Percentiles rank a stretch among this genome's conserved stretches.
Conservation (phyloP, 2,329 filamentous ascomycete species). For the Lachnellula subtilissima region DNA sequence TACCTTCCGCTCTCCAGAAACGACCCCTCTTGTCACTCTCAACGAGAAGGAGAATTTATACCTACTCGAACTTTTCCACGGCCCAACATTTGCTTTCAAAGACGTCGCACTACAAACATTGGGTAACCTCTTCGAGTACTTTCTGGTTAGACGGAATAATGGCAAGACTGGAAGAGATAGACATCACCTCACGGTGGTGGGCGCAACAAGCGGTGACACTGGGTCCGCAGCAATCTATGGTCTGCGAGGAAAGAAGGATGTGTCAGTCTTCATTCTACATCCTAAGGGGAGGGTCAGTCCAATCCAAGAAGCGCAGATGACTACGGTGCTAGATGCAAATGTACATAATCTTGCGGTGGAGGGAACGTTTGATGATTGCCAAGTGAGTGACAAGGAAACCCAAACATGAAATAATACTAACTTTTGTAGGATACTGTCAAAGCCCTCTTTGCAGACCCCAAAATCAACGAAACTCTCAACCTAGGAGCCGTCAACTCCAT, state of each 20-base stretch:
- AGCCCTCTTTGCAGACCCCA: constrained; percentile 78
- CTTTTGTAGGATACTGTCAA: constrained; percentile 75
- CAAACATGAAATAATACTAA: constrained; percentile 8
- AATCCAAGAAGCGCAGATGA: constrained; percentile 97
- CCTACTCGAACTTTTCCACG: constrained; percentile 92
- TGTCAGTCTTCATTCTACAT: constrained; percentile 91
- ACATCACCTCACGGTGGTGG: constrained; percentile 81
- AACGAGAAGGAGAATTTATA: constrained; percentile 68
- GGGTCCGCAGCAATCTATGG: constrained; percentile 96
- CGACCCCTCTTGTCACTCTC: constrained; percentile 75
- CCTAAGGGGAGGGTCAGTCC: constrained; percentile 87
- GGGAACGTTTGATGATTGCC: constrained; percentile 94
- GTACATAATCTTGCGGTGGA: constrained; percentile 88
- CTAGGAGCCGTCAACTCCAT: constrained; percentile 95
- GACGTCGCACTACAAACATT: constrained; percentile 91
- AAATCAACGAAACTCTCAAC: constrained; percentile 76
- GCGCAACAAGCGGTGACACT: constrained; percentile 82
- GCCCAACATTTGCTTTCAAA: constrained; percentile 93
- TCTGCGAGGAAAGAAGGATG: constrained; percentile 90
- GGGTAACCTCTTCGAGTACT: constrained; percentile 94
- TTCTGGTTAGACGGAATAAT: constrained; percentile 68
- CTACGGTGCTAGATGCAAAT: constrained; percentile 82
- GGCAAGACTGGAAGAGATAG: constrained; percentile 56
- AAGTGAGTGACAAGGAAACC: constrained; percentile 45
- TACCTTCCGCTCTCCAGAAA: constrained; percentile 76